Evolutionary conservation across 2,329 filamentous ascomycete species (phyloP).

Genomic region (Pseudocercospora pini-densiflorae): DNA sequence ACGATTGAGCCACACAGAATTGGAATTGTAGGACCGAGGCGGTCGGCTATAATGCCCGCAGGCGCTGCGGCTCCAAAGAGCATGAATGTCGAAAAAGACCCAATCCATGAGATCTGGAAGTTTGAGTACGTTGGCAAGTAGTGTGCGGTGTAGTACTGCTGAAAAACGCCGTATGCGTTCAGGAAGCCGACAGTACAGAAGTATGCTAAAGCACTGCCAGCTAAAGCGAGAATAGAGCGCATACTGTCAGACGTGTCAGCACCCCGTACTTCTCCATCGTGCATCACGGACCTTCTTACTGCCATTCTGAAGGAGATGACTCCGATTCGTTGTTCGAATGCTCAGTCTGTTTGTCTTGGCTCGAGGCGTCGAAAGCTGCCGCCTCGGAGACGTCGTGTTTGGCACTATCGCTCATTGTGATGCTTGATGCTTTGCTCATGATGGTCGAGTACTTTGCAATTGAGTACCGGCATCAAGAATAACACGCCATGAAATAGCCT

Average conservation of each 20-base stretch:
- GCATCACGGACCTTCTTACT: not conserved
- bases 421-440: not conserved
- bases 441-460: not conserved
- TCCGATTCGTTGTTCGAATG: not conserved
- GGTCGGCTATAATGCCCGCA: slow-evolving; percentile 37
- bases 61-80: slow-evolving; percentile 35
- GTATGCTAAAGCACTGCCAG: slow-evolving; percentile 26
- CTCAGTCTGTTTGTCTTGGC: not conserved
- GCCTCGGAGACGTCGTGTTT: not conserved
- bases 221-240: slow-evolving; percentile 25
- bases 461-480: not conserved
- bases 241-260: slow-evolving; percentile 3
- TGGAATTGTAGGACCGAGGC: slow-evolving; percentile 30
- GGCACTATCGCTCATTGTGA: not conserved
- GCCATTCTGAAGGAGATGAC: not conserved
- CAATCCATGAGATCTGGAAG: slow-evolving; percentile 39
- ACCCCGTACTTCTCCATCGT: not conserved
- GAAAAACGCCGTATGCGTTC: slow-evolving; percentile 35
- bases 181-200: slow-evolving; percentile 36
- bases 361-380: not conserved
- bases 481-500: not conserved
- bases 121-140: slow-evolving; percentile 26
- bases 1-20: slow-evolving; percentile 33
- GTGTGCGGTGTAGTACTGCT: slow-evolving; percentile 34
- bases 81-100: slow-evolving; percentile 34